phyloP scores from a whole-genome alignment of 352 stramenopile genomes.

The Phytophthora brassicae region DNA sequence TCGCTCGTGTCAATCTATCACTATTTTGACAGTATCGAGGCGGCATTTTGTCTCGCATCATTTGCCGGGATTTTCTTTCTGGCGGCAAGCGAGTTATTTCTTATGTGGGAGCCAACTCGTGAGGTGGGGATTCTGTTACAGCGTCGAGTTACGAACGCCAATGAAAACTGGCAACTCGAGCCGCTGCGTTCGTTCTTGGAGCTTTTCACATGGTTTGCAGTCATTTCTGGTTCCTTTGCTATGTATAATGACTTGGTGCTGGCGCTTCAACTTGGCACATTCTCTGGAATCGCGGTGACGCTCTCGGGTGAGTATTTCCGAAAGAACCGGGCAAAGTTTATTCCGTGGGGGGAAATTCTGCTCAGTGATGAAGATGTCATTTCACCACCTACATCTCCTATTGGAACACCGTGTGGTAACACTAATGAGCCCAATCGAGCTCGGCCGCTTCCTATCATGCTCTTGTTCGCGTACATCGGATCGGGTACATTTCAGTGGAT shows the following conservation, averaged over 20 bases:
- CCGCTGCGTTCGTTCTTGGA: slow-evolving; percentile 82
- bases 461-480: slow-evolving; percentile 85
- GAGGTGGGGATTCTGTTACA: slow-evolving; percentile 76
- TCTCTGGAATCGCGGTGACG: slow-evolving; percentile 80
- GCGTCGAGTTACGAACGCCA: slow-evolving; percentile 71
- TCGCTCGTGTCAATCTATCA: slow-evolving; percentile 82
- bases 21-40: slow-evolving; percentile 85
- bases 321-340: slow-evolving; percentile 56
- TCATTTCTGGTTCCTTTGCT: slow-evolving; percentile 78
- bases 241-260: slow-evolving; percentile 83
- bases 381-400: slow-evolving; percentile 24
- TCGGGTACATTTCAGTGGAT: slow-evolving; percentile 89
- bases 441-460: slow-evolving; percentile 55
- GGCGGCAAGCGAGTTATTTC: slow-evolving; percentile 75
- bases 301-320: slow-evolving; percentile 79
- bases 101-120: slow-evolving; percentile 81
- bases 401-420: slow-evolving; percentile 12
- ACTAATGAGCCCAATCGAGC: slow-evolving; percentile 13
- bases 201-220: slow-evolving; percentile 79
- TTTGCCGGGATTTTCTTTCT: slow-evolving; percentile 81
- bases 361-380: slow-evolving; percentile 24
- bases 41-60: slow-evolving; percentile 79
- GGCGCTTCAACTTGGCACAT: slow-evolving; percentile 79
- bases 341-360: slow-evolving; percentile 44
- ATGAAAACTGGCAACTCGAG: slow-evolving; percentile 75